These are phyloP conservation scores for Ramaria sp. DNA, from an alignment of 768 basidiomycete genomes.

Conservation along the genomic window DNA sequence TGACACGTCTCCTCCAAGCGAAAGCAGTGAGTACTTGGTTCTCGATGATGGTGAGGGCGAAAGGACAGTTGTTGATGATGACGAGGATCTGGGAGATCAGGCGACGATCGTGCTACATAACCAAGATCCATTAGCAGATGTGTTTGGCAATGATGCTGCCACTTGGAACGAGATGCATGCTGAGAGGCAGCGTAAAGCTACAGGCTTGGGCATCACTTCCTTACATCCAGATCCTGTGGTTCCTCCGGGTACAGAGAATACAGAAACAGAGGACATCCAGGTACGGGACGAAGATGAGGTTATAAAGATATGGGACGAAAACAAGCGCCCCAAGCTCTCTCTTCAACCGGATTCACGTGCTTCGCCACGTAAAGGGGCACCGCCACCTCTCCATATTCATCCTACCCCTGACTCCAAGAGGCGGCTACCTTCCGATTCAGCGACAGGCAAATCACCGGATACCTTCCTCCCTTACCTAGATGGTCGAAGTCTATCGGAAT, in stretches of 20 bases:
- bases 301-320: constrained; percentile 13
- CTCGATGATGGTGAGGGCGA: constrained; percentile 23
- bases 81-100: constrained; percentile 17
- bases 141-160: constrained; percentile 38
- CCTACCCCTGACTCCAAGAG: not conserved
- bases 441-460: not conserved
- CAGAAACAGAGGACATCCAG: constrained; percentile 21
- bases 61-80: constrained; percentile 22
- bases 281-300: constrained; percentile 18
- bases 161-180: constrained; percentile 46
- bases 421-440: not conserved
- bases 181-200: not conserved
- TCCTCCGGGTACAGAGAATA: constrained; percentile 16
- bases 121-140: constrained; percentile 44
- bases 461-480: not conserved
- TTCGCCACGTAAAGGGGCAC: constrained; percentile 2
- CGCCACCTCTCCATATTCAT: constrained; percentile 2
- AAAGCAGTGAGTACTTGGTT: constrained; percentile 1
- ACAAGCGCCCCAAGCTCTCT: constrained; percentile 10
- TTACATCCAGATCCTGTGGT: not conserved
- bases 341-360: not conserved
- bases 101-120: constrained; percentile 9
- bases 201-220: constrained; percentile 28
- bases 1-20: not conserved
- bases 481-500: not conserved